These are phyloP conservation scores for Cyberlindnera nakhonratchasimensis DNA, from an alignment of 805 yeast species.

Conservation along the genomic window DNA sequence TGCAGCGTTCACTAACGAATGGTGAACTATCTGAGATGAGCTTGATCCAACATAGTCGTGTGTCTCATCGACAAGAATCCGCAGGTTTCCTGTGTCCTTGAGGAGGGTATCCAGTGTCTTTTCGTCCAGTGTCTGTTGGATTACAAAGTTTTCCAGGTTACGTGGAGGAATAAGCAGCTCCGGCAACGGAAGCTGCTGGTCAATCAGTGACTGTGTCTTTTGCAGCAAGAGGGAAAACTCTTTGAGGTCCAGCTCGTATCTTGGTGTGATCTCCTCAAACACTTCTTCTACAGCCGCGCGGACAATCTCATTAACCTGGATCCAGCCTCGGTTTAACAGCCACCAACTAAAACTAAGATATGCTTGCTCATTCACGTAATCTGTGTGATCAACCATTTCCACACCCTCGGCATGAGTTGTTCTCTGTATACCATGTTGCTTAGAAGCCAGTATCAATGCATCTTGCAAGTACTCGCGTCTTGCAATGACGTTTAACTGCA, in stretches of 20 bases:
- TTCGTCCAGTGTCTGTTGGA: slow-evolving; percentile 49
- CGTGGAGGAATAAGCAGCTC: slow-evolving; percentile 46
- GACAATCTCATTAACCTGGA: slow-evolving; percentile 48
- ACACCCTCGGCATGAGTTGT: too few species aligned
- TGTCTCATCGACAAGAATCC: slow-evolving; percentile 40
- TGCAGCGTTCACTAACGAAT: slow-evolving; percentile 33
- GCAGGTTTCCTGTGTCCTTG: slow-evolving; percentile 30
- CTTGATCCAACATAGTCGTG: slow-evolving; percentile 40
- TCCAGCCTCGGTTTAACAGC: slow-evolving; percentile 86
- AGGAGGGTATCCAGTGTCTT: slow-evolving; percentile 34
- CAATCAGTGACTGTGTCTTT: slow-evolving; percentile 37
- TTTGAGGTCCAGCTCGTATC: slow-evolving; percentile 61
- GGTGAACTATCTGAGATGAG: slow-evolving; percentile 31
- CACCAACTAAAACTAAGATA: slow-evolving; percentile 91
- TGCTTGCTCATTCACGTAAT: slow-evolving; percentile 69
- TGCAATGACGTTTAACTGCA: slow-evolving; percentile 86
- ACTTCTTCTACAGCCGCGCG: slow-evolving; percentile 54
- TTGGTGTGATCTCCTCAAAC: slow-evolving; percentile 64
- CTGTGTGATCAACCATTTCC: slow-evolving; percentile 29
- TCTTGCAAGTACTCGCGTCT: slow-evolving; percentile 80
- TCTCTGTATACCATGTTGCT: slow-evolving; percentile 31
- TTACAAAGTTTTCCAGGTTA: slow-evolving; percentile 48
- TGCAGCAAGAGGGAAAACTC: slow-evolving; percentile 51
- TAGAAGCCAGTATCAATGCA: slow-evolving; percentile 67
- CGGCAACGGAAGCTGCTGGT: slow-evolving; percentile 42